phyloP scores from a whole-genome alignment of 768 basidiomycete genomes.

The Pleurotus ostreatus region DNA sequence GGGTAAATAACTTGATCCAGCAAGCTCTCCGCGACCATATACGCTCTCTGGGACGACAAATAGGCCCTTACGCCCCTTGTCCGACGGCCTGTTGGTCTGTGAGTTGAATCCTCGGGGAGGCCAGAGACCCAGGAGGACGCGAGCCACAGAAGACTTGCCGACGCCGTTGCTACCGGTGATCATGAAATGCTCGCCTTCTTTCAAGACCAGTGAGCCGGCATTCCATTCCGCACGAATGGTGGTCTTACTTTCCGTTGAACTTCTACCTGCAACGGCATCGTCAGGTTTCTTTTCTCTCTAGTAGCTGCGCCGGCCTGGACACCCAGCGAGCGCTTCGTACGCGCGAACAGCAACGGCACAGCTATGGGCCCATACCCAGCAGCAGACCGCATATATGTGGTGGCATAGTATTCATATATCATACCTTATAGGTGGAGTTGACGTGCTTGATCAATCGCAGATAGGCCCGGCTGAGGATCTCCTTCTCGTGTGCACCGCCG shows the following conservation, averaged over 20 bases:
- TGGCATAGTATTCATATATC: conserved; percentile 73
- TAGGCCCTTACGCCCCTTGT: conserved; percentile 47
- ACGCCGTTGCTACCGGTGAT: conserved; percentile 93
- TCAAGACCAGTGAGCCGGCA: conserved; percentile 53
- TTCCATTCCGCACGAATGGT: conserved; percentile 2
- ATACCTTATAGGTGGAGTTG: conserved; percentile 86
- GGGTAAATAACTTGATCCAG: conserved; percentile 95
- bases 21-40: conserved; percentile 85
- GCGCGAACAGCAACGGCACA: conserved; percentile 78
- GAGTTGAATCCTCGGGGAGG: conserved; percentile 43
- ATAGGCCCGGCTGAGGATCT: conserved; percentile 78
- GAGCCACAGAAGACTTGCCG: conserved; percentile 85
- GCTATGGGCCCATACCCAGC: conserved; percentile 90
- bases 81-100: conserved; percentile 27
- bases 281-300: conserved; percentile 17
- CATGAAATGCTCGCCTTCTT: conserved; percentile 81
- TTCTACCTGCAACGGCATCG: conserved; percentile 42
- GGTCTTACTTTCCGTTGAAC: conserved; percentile 35
- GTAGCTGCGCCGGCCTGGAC: conserved; percentile 17
- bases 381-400: conserved; percentile 95
- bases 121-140: conserved; percentile 90
- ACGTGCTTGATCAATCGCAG: conserved; percentile 80
- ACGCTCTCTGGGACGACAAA: conserved; percentile 90
- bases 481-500: conserved; percentile 78
- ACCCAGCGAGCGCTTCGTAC: conserved; percentile 37